These are phyloP conservation scores for Galerina marginata DNA, from an alignment of 768 basidiomycete genomes.

Conservation along the genomic window DNA sequence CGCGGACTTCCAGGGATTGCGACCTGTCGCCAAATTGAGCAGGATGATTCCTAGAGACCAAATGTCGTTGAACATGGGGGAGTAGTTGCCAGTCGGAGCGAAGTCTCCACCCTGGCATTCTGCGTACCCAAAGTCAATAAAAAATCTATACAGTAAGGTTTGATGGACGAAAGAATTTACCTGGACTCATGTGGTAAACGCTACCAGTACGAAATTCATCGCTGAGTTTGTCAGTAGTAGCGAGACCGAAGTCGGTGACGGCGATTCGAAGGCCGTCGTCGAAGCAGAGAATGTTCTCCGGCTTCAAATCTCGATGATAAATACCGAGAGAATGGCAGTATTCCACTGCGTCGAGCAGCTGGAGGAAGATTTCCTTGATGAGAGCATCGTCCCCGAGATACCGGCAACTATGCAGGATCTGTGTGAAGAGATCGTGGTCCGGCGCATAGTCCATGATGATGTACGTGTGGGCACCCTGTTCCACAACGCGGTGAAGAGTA, in stretches of 20 bases:
- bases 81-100: conserved; percentile 77
- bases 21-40: conserved; percentile 94
- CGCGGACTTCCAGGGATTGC: conserved; percentile 99
- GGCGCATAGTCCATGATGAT: conserved; percentile 95
- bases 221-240: conserved; percentile 86
- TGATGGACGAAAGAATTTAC: conserved; percentile 42
- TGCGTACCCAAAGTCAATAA: conserved; percentile 37
- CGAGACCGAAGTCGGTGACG: conserved; percentile 95
- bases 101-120: conserved; percentile 92
- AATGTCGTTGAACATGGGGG: conserved; percentile 89
- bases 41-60: conserved; percentile 98
- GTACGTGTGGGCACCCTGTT: conserved; percentile 83
- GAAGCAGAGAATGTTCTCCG: conserved; percentile 94
- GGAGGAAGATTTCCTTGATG: conserved; percentile 92
- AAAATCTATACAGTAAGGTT: conserved; percentile 1
- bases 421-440: conserved; percentile 95
- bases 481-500: conserved; percentile 89
- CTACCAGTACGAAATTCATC: conserved; percentile 95
- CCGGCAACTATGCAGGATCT: conserved; percentile 82
- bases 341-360: conserved; percentile 93
- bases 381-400: conserved; percentile 89
- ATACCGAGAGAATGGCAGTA: conserved; percentile 94
- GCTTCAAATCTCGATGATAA: conserved; percentile 97
- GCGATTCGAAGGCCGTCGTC: conserved; percentile 81
- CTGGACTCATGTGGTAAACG: conserved; percentile 98